These are phyloP conservation scores for Isabelozyma pseudorhagii DNA, from an alignment of 805 yeast genomes.

Conservation along the genomic window DNA sequence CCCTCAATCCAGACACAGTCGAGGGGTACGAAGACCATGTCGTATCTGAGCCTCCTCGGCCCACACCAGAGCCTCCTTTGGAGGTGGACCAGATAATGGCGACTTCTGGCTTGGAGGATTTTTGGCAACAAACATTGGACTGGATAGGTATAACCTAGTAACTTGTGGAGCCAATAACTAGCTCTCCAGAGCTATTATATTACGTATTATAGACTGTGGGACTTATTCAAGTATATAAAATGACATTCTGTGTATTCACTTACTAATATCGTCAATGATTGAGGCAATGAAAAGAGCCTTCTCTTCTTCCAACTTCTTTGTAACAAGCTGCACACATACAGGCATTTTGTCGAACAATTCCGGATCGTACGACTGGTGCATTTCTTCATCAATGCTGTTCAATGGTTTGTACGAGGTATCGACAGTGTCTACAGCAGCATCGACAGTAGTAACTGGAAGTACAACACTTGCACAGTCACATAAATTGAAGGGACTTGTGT, in stretches of 20 bases:
- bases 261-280: neutral
- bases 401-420: neutral
- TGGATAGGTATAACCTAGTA: constrained; percentile 1
- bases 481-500: constrained; percentile 51
- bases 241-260: neutral
- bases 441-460: neutral
- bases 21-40: neutral
- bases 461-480: constrained; percentile 7
- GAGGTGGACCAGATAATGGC: neutral
- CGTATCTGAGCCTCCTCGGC: neutral
- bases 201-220: too few species aligned
- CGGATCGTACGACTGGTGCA: constrained; percentile 6
- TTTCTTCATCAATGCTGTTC: constrained; percentile 5
- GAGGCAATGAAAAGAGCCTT: neutral
- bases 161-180: too few species aligned
- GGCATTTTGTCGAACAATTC: constrained; percentile 7
- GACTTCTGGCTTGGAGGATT: constrained; percentile 2
- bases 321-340: constrained; percentile 5
- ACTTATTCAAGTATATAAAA: too few species aligned
- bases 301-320: constrained; percentile 8
- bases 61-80: neutral
- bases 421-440: neutral
- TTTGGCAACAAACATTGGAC: constrained; percentile 7
- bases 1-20: neutral
- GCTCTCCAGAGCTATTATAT: too few species aligned